Percentiles rank a stretch among this genome's conserved stretches.
Conservation (phyloP, 225 moss, liverwort and hornwort species). For the Neckera pumila region DNA sequence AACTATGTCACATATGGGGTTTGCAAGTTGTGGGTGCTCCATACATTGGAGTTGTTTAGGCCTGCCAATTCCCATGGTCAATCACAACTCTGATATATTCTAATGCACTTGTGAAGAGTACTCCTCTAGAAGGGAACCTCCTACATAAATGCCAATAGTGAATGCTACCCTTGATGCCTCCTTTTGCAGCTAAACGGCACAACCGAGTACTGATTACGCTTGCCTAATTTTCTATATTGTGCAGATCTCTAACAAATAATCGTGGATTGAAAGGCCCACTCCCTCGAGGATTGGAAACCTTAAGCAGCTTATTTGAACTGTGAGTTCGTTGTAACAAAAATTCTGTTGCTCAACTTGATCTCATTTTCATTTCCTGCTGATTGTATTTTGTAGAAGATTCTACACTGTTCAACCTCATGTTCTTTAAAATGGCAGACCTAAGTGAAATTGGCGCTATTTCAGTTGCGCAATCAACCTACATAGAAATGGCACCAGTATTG, state of each 20-base stretch:
- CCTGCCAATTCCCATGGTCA: not conserved
- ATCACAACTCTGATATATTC: not conserved
- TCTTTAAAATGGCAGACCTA: not conserved
- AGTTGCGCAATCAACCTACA: too few species aligned
- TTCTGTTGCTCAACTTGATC: not conserved
- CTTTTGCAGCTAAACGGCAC: not conserved
- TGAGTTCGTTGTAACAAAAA: not conserved
- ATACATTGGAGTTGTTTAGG: not conserved
- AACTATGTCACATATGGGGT: not conserved
- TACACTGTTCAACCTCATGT: not conserved
- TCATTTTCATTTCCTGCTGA: not conserved
- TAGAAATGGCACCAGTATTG: too few species aligned
- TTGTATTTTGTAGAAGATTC: not conserved
- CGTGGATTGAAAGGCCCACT: not conserved
- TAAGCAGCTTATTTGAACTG: constrained; percentile 4
- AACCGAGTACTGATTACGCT: not conserved
- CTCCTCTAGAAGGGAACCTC: not conserved
- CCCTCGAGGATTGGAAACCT: not conserved
- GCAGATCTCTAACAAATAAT: constrained; percentile 8
- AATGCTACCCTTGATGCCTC: not conserved
- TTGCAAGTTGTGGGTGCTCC: rapidly evolving
- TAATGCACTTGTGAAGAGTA: not conserved
- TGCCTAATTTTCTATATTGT: not conserved
- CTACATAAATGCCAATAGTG: not conserved
- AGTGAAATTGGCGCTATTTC: not conserved